phyloP scores from a whole-genome alignment of 1,284 basidiomycete species.

The Leccinum subspadiceum region DNA sequence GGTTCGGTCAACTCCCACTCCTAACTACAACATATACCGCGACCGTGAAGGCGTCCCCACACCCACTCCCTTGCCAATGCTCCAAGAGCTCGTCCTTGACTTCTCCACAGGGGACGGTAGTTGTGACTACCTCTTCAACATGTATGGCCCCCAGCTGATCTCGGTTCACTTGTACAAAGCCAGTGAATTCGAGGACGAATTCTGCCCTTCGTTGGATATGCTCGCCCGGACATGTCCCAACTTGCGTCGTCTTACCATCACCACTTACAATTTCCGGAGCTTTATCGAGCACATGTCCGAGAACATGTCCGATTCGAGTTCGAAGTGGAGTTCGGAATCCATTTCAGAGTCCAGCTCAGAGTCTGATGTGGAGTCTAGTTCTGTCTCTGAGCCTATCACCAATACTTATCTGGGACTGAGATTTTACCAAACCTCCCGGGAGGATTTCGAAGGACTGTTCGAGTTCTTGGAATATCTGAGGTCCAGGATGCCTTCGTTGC shows the following conservation, averaged over 20 bases:
- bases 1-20: too few species aligned
- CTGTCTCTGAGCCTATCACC: constrained; percentile 9
- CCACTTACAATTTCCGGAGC: constrained; percentile 15
- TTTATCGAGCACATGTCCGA: neutral
- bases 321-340: too few species aligned
- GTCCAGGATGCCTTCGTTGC: constrained; percentile 19
- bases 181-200: too few species aligned
- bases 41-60: too few species aligned
- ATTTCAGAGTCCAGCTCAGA: neutral
- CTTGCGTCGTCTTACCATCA: constrained; percentile 1
- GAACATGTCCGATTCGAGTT: neutral
- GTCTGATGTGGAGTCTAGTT: neutral
- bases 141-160: too few species aligned
- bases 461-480: constrained; percentile 14
- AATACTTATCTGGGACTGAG: constrained; percentile 23
- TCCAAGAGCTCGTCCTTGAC: too few species aligned
- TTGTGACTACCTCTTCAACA: too few species aligned
- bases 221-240: constrained; percentile 16
- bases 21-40: too few species aligned
- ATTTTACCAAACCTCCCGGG: neutral
- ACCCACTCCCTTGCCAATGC: too few species aligned
- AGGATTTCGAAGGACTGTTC: constrained; percentile 14
- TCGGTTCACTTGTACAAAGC: too few species aligned
- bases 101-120: too few species aligned
- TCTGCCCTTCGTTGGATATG: too few species aligned